Conservation (phyloP, 2,329 filamentous ascomycete species). For the Ophiostoma quercus region DNA sequence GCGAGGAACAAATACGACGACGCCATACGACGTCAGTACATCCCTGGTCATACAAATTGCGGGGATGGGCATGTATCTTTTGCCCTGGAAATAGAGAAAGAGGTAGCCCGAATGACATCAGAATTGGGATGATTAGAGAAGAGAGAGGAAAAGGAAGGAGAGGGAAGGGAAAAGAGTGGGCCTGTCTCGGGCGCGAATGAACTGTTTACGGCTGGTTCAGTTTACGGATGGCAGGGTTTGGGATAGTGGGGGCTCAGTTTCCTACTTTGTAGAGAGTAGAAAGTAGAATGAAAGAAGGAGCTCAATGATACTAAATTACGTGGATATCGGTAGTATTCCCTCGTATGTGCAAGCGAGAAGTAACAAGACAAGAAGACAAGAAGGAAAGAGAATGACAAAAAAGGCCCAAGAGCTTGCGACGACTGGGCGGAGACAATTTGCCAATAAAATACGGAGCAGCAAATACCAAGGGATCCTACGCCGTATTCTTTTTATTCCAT, state of each 20-base stretch:
- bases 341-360: neutral
- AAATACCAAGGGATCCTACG: slow-evolving; percentile 5
- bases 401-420: neutral
- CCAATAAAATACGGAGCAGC: neutral
- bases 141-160: too few species aligned
- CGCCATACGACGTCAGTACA: neutral
- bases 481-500: neutral
- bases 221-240: neutral
- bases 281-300: neutral
- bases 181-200: neutral
- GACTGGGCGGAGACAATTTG: slow-evolving; percentile 7
- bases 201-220: neutral
- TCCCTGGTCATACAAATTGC: neutral
- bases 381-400: neutral
- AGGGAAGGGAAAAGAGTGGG: neutral
- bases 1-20: too few species aligned
- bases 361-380: neutral
- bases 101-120: slow-evolving; percentile 7
- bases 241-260: too few species aligned
- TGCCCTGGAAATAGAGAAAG: neutral
- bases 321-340: neutral
- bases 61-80: neutral
- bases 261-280: neutral
- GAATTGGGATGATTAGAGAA: neutral
- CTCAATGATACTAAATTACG: neutral